phyloP scores from a whole-genome alignment of 768 basidiomycete species.

The Boletus insuetus region DNA sequence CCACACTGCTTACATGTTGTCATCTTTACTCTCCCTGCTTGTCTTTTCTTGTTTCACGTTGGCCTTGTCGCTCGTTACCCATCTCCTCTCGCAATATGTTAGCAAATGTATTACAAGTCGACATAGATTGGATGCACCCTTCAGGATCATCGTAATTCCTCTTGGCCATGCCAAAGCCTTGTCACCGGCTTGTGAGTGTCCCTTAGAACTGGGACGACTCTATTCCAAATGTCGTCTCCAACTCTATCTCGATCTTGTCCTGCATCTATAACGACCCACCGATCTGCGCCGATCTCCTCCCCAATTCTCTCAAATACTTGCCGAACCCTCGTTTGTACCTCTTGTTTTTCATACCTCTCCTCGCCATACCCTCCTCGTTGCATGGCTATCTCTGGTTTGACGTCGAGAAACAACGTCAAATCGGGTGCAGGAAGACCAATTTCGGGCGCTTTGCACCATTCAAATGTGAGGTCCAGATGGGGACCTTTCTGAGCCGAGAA shows the following conservation, averaged over 20 bases:
- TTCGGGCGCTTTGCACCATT: constrained; percentile 88
- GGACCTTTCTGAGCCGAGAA: constrained; percentile 64
- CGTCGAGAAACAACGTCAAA: constrained; percentile 81
- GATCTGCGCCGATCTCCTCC: constrained; percentile 42
- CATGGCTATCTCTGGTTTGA: constrained; percentile 66
- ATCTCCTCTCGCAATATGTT: constrained; percentile 19
- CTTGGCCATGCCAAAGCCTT: constrained; percentile 46
- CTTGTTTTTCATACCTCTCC: constrained; percentile 83
- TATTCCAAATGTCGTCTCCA: constrained; percentile 51
- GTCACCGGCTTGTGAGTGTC: constrained; percentile 42
- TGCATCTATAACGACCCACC: constrained; percentile 65
- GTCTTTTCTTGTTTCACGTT: constrained; percentile 7
- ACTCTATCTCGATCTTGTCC: constrained; percentile 50
- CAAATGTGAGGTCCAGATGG: constrained; percentile 52
- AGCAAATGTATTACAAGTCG: constrained; percentile 26
- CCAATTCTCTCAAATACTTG: constrained; percentile 57
- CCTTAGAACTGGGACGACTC: constrained; percentile 40
- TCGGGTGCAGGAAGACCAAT: constrained; percentile 88
- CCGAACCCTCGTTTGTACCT: constrained; percentile 67
- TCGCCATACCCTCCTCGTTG: constrained; percentile 78
- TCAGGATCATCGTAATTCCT: neutral
- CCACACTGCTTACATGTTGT: constrained; percentile 9
- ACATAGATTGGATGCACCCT: constrained; percentile 1
- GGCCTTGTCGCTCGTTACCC: constrained; percentile 19
- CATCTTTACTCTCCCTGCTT: constrained; percentile 4